These are phyloP conservation scores for Candida sanyaensis DNA, from an alignment of 1,139 yeast genomes.

Conservation along the genomic window DNA sequence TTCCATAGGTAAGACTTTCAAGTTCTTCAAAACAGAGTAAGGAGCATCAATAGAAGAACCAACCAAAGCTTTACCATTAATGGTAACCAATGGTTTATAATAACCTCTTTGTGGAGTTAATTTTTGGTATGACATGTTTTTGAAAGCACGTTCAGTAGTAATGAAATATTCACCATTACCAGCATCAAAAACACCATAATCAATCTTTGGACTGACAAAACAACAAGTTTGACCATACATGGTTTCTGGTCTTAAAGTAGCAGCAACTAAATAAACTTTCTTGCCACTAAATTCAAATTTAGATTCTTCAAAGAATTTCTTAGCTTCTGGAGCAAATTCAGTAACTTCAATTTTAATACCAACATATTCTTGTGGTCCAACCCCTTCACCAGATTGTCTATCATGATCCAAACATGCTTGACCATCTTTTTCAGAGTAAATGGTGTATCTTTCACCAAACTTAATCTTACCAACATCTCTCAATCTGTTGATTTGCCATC, in stretches of 20 bases:
- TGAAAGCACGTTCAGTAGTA: constrained; percentile 96
- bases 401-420: constrained; percentile 99
- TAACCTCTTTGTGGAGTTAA: constrained; percentile 87
- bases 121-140: constrained; percentile 95
- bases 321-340: constrained; percentile 62
- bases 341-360: constrained; percentile 82
- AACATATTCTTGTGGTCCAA: constrained; percentile 93
- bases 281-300: constrained; percentile 49
- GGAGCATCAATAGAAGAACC: constrained; percentile 93
- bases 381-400: constrained; percentile 96
- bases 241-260: constrained; percentile 98
- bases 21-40: constrained; percentile 64
- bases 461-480: constrained; percentile 87
- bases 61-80: constrained; percentile 73
- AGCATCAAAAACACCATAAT: constrained; percentile 88
- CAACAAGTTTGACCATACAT: constrained; percentile 99
- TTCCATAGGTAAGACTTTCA: constrained; percentile 95
- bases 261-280: constrained; percentile 85
- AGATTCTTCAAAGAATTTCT: constrained; percentile 46
- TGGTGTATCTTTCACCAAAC: constrained; percentile 97
- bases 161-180: constrained; percentile 77
- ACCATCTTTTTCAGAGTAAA: constrained; percentile 96
- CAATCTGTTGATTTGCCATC: constrained; percentile 95
- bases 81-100: constrained; percentile 57
- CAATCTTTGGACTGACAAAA: constrained; percentile 93